These are phyloP conservation scores for Mycena epipterygia DNA, from an alignment of 768 basidiomycete genomes.

Conservation along the genomic window DNA sequence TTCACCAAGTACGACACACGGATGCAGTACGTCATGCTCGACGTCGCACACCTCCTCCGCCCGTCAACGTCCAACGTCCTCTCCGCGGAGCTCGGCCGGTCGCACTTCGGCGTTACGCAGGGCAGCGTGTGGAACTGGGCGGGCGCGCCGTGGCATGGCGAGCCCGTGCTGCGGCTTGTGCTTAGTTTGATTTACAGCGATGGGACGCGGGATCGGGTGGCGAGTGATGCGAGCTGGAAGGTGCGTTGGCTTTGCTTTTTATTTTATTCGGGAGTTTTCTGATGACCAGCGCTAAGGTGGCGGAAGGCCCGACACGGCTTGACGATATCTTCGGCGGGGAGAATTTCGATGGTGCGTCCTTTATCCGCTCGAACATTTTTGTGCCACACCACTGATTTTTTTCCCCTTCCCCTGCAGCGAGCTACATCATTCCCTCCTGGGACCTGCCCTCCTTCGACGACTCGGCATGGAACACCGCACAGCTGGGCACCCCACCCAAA, in stretches of 20 bases:
- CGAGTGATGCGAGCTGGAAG: constrained; percentile 41
- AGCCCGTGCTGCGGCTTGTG: constrained; percentile 42
- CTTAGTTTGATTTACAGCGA: constrained; percentile 45
- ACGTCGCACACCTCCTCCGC: constrained; percentile 26
- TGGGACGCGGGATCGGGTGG: constrained; percentile 38
- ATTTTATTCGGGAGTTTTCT: not conserved
- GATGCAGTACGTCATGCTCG: constrained; percentile 44
- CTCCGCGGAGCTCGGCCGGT: constrained; percentile 43
- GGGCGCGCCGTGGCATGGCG: constrained; percentile 47
- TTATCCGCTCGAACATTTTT: not conserved
- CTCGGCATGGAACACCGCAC: constrained; percentile 39
- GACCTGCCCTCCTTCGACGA: constrained; percentile 39
- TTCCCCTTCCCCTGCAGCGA: constrained; percentile 25
- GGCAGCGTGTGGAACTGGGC: constrained; percentile 49
- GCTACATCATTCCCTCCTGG: constrained; percentile 40
- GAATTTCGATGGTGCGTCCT: constrained; percentile 44
- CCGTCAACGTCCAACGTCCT: constrained; percentile 35
- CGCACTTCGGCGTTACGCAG: constrained; percentile 47
- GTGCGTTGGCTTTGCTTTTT: not conserved
- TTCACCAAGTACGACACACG: constrained; percentile 48
- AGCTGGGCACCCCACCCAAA: constrained; percentile 38
- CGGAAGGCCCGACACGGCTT: constrained; percentile 45
- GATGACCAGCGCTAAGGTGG: not conserved
- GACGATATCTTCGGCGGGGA: constrained; percentile 49
- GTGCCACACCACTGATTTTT: not conserved